These are phyloP conservation scores for Selaginella tamariscina DNA, from an alignment of 75 land plant genomes.

Conservation along the genomic window DNA sequence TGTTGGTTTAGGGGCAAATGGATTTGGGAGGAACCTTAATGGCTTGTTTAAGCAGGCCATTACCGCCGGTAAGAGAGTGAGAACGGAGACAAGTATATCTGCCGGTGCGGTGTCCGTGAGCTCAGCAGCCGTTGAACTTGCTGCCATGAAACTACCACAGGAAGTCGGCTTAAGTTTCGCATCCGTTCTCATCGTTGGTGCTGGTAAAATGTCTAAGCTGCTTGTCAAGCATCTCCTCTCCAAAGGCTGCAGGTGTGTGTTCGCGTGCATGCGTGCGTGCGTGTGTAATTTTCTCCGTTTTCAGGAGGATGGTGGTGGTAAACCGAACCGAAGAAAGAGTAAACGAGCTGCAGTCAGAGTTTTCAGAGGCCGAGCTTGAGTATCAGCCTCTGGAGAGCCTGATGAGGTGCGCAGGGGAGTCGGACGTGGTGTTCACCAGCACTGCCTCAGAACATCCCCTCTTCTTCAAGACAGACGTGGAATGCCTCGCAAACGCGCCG, in stretches of 20 bases:
- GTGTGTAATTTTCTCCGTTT: no score
- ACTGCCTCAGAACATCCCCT: conserved; percentile 78
- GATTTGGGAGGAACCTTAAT: conserved; percentile 75
- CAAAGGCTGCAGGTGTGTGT: conserved; percentile 91
- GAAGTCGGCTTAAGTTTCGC: conserved; percentile 31
- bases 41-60: conserved; percentile 82
- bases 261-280: no score
- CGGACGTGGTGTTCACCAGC: conserved; percentile 85
- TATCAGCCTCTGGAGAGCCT: conserved; percentile 62
- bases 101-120: conserved; percentile 92
- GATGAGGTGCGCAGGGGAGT: conserved; percentile 55
- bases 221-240: conserved; percentile 81
- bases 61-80: conserved; percentile 77
- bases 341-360: conserved; percentile 43
- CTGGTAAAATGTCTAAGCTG: conserved; percentile 93
- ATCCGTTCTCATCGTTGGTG: conserved; percentile 68
- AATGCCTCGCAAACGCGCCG: conserved; percentile 39
- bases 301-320: conserved; percentile 55
- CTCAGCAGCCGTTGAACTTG: conserved; percentile 88
- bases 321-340: conserved; percentile 65
- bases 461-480: conserved; percentile 53
- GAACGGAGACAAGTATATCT: conserved; percentile 69
- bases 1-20: conserved; percentile 62
- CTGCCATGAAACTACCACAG: conserved; percentile 58
- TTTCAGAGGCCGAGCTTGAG: conserved; percentile 47